phyloP scores from a whole-genome alignment of 2,329 filamentous ascomycete species.

The Colletotrichum chrysophilum region DNA sequence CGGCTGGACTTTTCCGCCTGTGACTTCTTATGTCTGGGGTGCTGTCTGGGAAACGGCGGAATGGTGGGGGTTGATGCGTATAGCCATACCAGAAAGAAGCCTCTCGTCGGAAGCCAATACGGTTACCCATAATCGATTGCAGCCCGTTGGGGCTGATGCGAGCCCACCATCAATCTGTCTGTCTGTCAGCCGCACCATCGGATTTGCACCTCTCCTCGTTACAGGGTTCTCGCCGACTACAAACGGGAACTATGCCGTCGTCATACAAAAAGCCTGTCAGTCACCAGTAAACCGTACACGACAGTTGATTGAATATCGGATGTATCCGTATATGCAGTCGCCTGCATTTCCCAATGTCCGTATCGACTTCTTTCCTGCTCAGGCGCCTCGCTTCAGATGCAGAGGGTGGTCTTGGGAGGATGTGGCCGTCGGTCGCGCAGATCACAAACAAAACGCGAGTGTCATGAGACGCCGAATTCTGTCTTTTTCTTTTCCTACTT shows the following conservation, averaged over 20 bases:
- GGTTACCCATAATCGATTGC: neutral
- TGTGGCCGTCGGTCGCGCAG: neutral
- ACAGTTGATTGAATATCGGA: neutral
- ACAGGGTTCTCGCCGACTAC: neutral
- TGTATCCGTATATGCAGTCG: neutral
- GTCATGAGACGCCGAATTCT: neutral
- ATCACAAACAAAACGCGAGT: neutral
- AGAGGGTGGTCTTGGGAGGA: neutral
- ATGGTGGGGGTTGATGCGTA: neutral
- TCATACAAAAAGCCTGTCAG: neutral
- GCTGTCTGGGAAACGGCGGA: neutral
- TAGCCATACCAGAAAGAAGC: neutral
- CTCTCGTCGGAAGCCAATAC: neutral
- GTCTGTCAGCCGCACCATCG: neutral
- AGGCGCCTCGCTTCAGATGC: neutral
- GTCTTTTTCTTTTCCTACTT: neutral
- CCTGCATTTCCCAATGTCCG: neutral
- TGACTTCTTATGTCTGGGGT: neutral
- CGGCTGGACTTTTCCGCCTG: slow-evolving; percentile 1
- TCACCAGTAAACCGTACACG: neutral
- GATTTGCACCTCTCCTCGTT: neutral
- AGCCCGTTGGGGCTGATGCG: neutral
- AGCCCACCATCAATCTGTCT: neutral
- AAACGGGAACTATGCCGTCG: neutral
- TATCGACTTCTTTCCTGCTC: neutral